Base-by-base conservation (phyloP, 345 rosid genomes). In the Diplotaxis tenuifolia region DNA sequence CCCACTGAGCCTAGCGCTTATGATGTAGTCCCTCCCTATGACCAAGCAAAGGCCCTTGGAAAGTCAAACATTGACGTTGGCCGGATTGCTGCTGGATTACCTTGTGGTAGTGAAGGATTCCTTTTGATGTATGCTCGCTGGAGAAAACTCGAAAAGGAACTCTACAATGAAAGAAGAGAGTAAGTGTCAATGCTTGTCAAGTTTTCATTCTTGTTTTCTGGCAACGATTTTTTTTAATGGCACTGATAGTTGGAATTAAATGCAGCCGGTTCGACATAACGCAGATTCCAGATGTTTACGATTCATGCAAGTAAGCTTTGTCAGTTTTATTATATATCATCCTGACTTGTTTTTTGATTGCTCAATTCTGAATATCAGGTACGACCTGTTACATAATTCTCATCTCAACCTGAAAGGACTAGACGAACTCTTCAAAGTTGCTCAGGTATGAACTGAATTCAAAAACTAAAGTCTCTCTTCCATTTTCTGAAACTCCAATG, bases 1-100 rank as follows among this genome's bases (percentile, higher is more conserved):
- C 90, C 84, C 71, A 77, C 89, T 23, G 93, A 90, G 87, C 73
- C 87, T 74, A 82, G 85, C 67, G 79, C 86, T 5, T 88, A 84
- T 54, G 86, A 87, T 81, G 82, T 88, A 42, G 84, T 85, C 77
- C 96, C 80, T 53, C 96, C 96, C 29, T 96, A 96, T 83, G 99
- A 96, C 79, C 97, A 96, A 89, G 99, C 99, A 36, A 92, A 86
- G 71, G 99, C 99, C 64, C 97, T 96, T 81, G 99, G 99, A 65
- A 96, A 93, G 85, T 88, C 90, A 70, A 90, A 90, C 76, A 96
- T 96, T 62, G 99, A 96, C 64, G 87, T 88, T 65, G 97, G 89
- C 80, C 98, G 97, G 52, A 96, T 96, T 75, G 96, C 98, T 84
- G 98, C 96, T 75, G 99, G 99, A 69, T 80, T 96, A 72, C 99